Conservation (phyloP, 2,329 filamentous ascomycete genomes). For the Didymella pomorum region DNA sequence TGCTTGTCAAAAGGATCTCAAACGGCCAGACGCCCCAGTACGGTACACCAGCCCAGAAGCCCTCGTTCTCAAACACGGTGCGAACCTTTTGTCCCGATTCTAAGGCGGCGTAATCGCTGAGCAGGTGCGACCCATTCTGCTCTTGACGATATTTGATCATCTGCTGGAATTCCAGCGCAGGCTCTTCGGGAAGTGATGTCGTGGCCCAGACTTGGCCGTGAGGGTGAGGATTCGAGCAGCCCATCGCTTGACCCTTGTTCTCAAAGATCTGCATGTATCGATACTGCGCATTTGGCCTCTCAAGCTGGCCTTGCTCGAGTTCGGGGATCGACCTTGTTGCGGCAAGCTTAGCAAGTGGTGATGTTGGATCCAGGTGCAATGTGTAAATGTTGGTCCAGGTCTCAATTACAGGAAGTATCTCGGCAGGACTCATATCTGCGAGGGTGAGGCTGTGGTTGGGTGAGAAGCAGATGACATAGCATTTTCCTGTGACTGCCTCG, state of each 20-base stretch:
- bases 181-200: conserved; percentile 89
- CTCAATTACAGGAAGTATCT: conserved; percentile 84
- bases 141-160: conserved; percentile 79
- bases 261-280: conserved; percentile 99
- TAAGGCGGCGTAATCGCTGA: conserved; percentile 85
- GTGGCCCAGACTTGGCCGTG: conserved; percentile 98
- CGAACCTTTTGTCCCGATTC: conserved; percentile 84
- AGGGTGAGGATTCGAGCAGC: conserved; percentile 97
- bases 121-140: conserved; percentile 76
- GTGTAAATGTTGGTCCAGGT: conserved; percentile 94
- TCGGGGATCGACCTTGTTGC: conserved; percentile 59
- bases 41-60: conserved; percentile 87
- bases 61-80: conserved; percentile 85
- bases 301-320: conserved; percentile 54
- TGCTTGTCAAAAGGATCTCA: conserved; percentile 88
- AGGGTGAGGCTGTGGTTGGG: conserved; percentile 89
- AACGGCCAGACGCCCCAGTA: conserved; percentile 99
- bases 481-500: conserved; percentile 89
- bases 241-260: conserved; percentile 98
- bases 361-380: conserved; percentile 76
- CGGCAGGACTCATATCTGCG: conserved; percentile 79
- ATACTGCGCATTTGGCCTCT: conserved; percentile 75
- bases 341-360: conserved; percentile 63
- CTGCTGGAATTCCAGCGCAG: conserved; percentile 77
- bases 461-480: conserved; percentile 96